Evolutionary conservation across 2,329 filamentous ascomycete species (phyloP), one percentile per base, ranked within the genome.

Genomic region (Colletotrichum musicola): DNA sequence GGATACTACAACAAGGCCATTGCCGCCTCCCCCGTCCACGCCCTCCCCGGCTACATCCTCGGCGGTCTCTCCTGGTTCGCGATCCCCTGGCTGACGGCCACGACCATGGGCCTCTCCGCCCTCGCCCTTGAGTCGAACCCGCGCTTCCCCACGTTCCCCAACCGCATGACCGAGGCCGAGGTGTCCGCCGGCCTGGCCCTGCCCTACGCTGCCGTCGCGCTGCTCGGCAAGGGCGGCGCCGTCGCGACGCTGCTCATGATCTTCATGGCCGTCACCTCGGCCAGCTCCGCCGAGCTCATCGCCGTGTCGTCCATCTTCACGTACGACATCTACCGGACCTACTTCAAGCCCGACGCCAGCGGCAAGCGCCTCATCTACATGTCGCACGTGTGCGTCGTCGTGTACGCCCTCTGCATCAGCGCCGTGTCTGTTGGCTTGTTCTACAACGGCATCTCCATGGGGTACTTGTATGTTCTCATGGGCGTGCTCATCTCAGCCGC

Each of bases 401-500:
- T 75, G 14, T 97, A 95, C 75, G 91, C 93, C 0, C 73, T 94
- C 20, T 85, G 92, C 73, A 95, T 97, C 83, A 93, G 93, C 14
- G 87, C 84, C 1, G 93, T 97, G 79, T 90, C 90, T 0, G 93
- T 93, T 0, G 93, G 92, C 0, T 86, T 96, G 0, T 89, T 83
- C 77, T 92, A 92, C 71, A 90, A 88, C 2, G 90, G 92, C 20
- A 92, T 97, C 69, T 91, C 89, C 12, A 96, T 97, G 93, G 94
- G 94, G 12, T 97, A 95, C 75, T 84, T 97, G 3, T 97, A 97
- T 76, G 83, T 97, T 1, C 88, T 97, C 76, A 97, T 97, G 94
- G 95, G 94, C 7, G 92, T 94, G 58, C 93, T 97, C 74, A 96
- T 97, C 76, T 94, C 91, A 0, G 89, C 92, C 0, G 94, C 93